Evolutionary conservation across 495 filamentous ascomycete genomes (phyloP).

Genomic region (Pyronema domesticum): DNA sequence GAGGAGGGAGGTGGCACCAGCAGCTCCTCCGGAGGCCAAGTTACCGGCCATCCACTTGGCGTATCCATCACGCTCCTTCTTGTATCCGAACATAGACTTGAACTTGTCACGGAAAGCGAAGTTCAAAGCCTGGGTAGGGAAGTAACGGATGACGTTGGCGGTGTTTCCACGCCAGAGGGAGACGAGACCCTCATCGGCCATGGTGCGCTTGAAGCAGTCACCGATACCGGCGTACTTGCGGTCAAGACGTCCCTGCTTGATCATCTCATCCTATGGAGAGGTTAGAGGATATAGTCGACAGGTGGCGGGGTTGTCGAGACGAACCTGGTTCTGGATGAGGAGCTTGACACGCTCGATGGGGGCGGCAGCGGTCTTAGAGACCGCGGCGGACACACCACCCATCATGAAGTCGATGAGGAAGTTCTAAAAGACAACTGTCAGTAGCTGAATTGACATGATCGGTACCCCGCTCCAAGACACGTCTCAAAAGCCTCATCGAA

Average conservation of each 20-base stretch:
- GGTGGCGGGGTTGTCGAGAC: conserved; percentile 22
- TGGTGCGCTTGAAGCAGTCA: conserved; percentile 89
- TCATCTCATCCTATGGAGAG: conserved; percentile 82
- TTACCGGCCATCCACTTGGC: conserved; percentile 99
- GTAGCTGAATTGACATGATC: conserved; percentile 8
- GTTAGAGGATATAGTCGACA: background rate
- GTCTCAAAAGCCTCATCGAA: background rate
- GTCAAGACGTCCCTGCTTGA: conserved; percentile 95
- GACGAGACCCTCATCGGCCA: conserved; percentile 59
- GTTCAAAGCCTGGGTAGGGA: conserved; percentile 99
- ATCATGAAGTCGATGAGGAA: conserved; percentile 27
- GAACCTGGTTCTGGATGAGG: conserved; percentile 99
- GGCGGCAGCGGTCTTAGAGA: conserved; percentile 99
- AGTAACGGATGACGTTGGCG: conserved; percentile 99
- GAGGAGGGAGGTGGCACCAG: conserved; percentile 97
- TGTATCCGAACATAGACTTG: conserved; percentile 99
- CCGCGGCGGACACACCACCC: conserved; percentile 99
- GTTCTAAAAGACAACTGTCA: conserved; percentile 13
- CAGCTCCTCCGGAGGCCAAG: conserved; percentile 98
- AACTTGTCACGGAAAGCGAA: conserved; percentile 99
- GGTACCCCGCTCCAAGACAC: conserved; percentile 6
- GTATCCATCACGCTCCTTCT: conserved; percentile 99
- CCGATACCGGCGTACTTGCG: conserved; percentile 83
- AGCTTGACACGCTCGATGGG: conserved; percentile 99
- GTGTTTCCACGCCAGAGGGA: conserved; percentile 99